Base-by-base conservation (phyloP, 208 protist genomes). In the Leishmania amazonensis region DNA sequence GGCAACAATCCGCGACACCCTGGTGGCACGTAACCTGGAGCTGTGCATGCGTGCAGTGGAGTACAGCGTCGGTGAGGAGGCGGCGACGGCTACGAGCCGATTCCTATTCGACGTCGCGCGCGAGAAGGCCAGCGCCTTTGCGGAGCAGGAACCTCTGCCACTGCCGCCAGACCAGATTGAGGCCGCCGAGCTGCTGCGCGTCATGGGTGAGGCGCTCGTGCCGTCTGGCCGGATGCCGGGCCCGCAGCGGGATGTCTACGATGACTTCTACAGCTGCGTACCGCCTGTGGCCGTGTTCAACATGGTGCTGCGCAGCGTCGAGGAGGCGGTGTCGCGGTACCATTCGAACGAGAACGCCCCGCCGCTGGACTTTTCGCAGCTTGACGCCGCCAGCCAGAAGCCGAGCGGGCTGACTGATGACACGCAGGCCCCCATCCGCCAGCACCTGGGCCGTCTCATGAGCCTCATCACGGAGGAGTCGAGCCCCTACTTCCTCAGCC, bases 41-140 rank as follows among this genome's bases (percentile, higher is more conserved):
- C 85, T 97, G 60, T 93, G 91, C 85, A 79, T 95, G 79, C 93
- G 92, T 49, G 88, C 86, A 8, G 84, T 97, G 40, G 93, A 96
- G 86, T 96, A 95, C 80, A 90, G 93, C 35, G 98, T 98, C 4
- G 92, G 91, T n/a, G 98, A 99, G 80, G 95, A 97, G 83, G 97
- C 98, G 17, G 89, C 94, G 24, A 86, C 85, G 49, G 88, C 96
- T n/a, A 78, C 92, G 38, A 89, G 81, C 73, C 87, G 81, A 21
- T 84, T 81, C 64, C 70, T 95, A 31, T 47, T 84, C 70, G 80
- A 86, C 3, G 93, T 98, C 3, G 93, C 99, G 31, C 92, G 96
- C 62, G 89, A 95, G 54, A 95, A 99, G 45, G 82, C 88, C 1
- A 75, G 84, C n/a, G 65, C 79, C 74, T 81, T 94, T 35, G 79